A percentile compares a stretch with the other conserved stretches of the same genome.
Conservation (phyloP, 23 red algal species). For the Cyanidioschyzon merolae region DNA sequence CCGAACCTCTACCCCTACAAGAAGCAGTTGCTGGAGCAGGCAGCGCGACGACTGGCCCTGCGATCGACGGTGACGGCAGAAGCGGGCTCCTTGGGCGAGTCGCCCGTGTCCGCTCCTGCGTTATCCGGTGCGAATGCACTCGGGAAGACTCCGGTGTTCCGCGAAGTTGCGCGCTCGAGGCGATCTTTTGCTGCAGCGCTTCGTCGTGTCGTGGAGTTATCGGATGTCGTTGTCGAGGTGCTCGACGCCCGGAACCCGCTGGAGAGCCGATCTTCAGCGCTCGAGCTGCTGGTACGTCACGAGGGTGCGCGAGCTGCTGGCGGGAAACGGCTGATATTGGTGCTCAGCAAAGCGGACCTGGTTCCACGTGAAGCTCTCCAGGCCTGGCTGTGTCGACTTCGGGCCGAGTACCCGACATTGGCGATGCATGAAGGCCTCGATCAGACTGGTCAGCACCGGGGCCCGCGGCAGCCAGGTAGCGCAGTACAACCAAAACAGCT, state of each 20-base stretch:
- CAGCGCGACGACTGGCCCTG: slow-evolving; percentile 1
- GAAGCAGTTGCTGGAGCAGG: slow-evolving; percentile 70
- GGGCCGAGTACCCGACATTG: slow-evolving; percentile 69
- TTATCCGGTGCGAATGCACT: background rate
- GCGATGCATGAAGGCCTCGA: slow-evolving; percentile 38
- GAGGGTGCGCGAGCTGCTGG: slow-evolving; percentile 29
- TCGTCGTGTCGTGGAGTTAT: slow-evolving; percentile 56
- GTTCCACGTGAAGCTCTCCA: slow-evolving; percentile 56
- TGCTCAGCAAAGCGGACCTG: slow-evolving; percentile 96
- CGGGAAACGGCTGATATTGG: slow-evolving; percentile 62
- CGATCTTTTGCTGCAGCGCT: slow-evolving; percentile 34
- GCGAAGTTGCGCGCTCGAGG: background rate
- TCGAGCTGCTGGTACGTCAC: slow-evolving; percentile 53
- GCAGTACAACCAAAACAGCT: slow-evolving; percentile 20
- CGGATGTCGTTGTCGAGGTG: slow-evolving; percentile 79
- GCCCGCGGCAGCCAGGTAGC: background rate
- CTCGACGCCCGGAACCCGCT: slow-evolving; percentile 89
- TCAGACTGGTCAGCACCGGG: background rate
- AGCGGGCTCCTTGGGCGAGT: slow-evolving; percentile 14
- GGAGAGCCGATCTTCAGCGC: slow-evolving; percentile 56
- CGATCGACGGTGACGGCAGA: slow-evolving; percentile 16
- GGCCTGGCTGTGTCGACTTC: slow-evolving; percentile 65
- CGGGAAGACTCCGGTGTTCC: background rate
- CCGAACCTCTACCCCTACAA: slow-evolving; percentile 83
- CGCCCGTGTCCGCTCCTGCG: background rate